Conservation (phyloP, 345 rosid species). For the Hibiscus mutabilis region DNA sequence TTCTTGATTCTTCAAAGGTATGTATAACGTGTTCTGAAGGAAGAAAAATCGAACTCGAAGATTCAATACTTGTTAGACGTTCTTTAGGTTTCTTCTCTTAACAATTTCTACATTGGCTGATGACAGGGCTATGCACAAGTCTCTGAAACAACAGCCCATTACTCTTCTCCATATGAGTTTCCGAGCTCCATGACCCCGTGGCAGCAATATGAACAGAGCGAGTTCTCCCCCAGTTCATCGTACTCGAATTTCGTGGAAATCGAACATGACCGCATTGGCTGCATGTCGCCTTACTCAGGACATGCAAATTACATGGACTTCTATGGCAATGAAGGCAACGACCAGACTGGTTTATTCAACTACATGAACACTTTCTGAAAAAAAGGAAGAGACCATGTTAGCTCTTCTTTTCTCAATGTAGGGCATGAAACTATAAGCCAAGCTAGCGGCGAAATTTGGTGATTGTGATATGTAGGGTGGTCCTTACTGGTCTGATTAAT, state of each 20-base stretch:
- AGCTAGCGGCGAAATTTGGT: background rate
- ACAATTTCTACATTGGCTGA: conserved; percentile 5
- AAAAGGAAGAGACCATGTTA: conserved; percentile 6
- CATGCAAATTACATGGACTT: conserved; percentile 43
- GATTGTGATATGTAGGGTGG: conserved; percentile 12
- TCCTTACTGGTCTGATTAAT: background rate
- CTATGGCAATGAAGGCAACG: conserved; percentile 38
- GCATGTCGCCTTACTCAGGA: conserved; percentile 37
- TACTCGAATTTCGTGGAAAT: conserved; percentile 49
- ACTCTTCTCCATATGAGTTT: conserved; percentile 31
- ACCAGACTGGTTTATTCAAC: conserved; percentile 28
- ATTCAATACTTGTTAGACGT: background rate
- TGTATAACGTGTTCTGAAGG: background rate
- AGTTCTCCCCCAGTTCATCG: conserved; percentile 44
- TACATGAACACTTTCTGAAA: conserved; percentile 31
- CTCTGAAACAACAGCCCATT: conserved; percentile 26
- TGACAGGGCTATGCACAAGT: conserved; percentile 42
- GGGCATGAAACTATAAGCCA: too few species aligned
- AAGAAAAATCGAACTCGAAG: background rate
- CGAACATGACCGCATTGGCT: conserved; percentile 34
- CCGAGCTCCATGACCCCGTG: conserved; percentile 30
- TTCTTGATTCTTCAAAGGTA: conserved; percentile 74
- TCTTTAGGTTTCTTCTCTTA: background rate
- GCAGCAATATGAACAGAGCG: conserved; percentile 39
- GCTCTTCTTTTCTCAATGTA: background rate